A percentile compares a stretch with the other conserved stretches of the same genome.
These are phyloP conservation scores for Penicillium sp. DNA, from an alignment of 2,329 filamentous ascomycete species.

Conservation along the genomic window DNA sequence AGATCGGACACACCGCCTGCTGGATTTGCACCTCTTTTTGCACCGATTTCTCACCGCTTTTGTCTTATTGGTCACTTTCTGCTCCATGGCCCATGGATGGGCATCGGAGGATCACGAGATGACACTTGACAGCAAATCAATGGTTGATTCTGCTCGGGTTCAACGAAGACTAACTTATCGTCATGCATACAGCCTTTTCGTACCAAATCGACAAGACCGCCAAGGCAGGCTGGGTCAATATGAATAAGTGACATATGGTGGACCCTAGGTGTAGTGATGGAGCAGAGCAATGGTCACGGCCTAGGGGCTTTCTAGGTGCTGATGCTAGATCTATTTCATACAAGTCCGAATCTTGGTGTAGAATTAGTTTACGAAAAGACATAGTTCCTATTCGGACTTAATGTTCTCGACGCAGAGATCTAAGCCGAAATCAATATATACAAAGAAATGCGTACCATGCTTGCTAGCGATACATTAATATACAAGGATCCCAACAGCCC, in stretches of 20 bases:
- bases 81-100: too few relatives aligned
- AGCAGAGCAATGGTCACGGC: too few relatives aligned
- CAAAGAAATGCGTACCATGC: slow-evolving; percentile 26
- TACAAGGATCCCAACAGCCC: slow-evolving; percentile 27
- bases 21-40: background rate
- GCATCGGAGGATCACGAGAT: too few relatives aligned
- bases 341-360: background rate
- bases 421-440: background rate
- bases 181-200: too few relatives aligned
- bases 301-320: background rate
- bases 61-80: background rate
- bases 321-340: background rate
- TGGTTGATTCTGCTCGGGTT: too few relatives aligned
- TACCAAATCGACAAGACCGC: too few relatives aligned
- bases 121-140: too few relatives aligned
- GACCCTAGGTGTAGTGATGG: too few relatives aligned
- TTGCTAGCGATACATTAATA: slow-evolving; percentile 34
- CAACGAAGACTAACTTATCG: too few relatives aligned
- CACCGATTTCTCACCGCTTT: background rate
- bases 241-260: too few relatives aligned
- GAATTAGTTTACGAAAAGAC: background rate
- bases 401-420: too few relatives aligned
- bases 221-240: too few relatives aligned
- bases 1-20: background rate
- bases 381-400: background rate